A percentile compares a stretch with the other conserved stretches of the same genome.
phyloP scores from a whole-genome alignment of 75 land plant species.

The Ceratopteris richardii region DNA sequence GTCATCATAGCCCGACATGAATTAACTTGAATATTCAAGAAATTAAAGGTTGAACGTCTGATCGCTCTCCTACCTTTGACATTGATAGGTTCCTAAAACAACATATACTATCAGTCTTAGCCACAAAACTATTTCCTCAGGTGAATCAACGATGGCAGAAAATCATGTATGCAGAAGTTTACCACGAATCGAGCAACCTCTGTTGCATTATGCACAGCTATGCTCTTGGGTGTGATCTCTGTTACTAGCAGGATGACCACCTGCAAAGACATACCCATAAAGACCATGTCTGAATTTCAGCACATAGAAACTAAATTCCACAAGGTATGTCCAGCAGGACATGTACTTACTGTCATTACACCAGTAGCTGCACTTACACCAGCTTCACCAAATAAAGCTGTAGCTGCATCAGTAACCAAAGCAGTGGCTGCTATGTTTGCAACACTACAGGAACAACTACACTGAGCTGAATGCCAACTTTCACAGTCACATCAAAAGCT shows the following conservation, averaged over 20 bases:
- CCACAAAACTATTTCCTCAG: too few species aligned
- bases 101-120: too few species aligned
- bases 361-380: conserved; percentile 93
- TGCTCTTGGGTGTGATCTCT: conserved; percentile 92
- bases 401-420: conserved; percentile 78
- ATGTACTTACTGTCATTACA: conserved; percentile 85
- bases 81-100: too few species aligned
- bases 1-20: too few species aligned
- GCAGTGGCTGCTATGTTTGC: conserved; percentile 88
- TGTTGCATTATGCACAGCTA: conserved; percentile 70
- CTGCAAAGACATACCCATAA: conserved; percentile 19
- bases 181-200: conserved; percentile 86
- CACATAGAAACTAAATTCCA: background rate
- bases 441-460: conserved; percentile 32
- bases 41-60: background rate
- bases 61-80: too few species aligned
- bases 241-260: conserved; percentile 87
- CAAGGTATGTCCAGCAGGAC: too few species aligned
- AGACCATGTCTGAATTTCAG: background rate
- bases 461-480: conserved; percentile 5
- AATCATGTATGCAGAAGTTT: conserved; percentile 3
- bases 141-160: too few species aligned
- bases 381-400: conserved; percentile 91
- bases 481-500: background rate
- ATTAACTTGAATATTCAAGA: background rate